phyloP scores from a whole-genome alignment of 2,329 filamentous ascomycete genomes.

The Sporothrix dimorphospora region DNA sequence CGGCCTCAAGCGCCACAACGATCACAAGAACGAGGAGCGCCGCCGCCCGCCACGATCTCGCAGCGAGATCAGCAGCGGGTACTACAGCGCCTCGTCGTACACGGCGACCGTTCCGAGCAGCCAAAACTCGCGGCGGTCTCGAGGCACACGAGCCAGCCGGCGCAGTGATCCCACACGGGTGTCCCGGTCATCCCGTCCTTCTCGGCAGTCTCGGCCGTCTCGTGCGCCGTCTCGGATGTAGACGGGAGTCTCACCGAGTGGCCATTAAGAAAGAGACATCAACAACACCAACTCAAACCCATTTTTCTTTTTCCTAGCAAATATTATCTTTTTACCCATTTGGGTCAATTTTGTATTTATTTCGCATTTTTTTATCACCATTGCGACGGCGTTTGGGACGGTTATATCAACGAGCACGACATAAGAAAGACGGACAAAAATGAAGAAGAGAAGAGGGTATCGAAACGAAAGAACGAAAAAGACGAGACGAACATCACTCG shows the following conservation, averaged over 20 bases:
- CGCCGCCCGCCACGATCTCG: constrained; percentile 46
- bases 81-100: constrained; percentile 58
- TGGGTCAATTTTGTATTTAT: constrained; percentile 13
- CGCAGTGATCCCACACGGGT: constrained; percentile 39
- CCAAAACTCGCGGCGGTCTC: constrained; percentile 36
- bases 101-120: constrained; percentile 49
- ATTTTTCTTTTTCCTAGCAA: constrained; percentile 18
- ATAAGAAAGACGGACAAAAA: neutral
- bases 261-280: neutral
- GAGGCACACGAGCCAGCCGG: constrained; percentile 34
- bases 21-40: constrained; percentile 49
- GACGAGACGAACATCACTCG: neutral
- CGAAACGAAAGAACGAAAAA: constrained; percentile 11
- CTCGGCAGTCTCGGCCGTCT: constrained; percentile 24
- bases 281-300: neutral
- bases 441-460: neutral
- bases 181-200: constrained; percentile 35
- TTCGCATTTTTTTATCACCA: constrained; percentile 25
- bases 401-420: constrained; percentile 11
- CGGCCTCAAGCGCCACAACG: constrained; percentile 56
- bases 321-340: neutral
- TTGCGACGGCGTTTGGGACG: constrained; percentile 30
- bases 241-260: neutral
- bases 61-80: constrained; percentile 54
- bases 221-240: constrained; percentile 24